These are phyloP conservation scores for Imleria badia DNA, from an alignment of 768 basidiomycete genomes.

Conservation along the genomic window DNA sequence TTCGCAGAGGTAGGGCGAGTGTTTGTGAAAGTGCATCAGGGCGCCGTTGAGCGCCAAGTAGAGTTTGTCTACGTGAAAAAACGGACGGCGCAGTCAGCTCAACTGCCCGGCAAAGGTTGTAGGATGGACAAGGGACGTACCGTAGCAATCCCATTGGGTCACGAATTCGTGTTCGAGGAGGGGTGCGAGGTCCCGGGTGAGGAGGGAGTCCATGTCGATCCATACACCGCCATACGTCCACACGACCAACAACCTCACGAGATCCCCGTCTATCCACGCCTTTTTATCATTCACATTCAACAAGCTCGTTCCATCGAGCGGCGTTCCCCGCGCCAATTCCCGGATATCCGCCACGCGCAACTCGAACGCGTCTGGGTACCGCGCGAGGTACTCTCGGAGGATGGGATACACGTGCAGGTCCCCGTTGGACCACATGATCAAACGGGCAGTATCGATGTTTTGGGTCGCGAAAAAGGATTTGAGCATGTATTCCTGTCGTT, in stretches of 20 bases:
- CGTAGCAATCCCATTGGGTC: conserved; percentile 99
- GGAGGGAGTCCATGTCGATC: conserved; percentile 96
- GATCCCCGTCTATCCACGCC: conserved; percentile 95
- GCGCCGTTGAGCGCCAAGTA: conserved; percentile 88
- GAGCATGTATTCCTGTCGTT: conserved; percentile 87
- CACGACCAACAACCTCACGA: conserved; percentile 82
- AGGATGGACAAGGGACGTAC: conserved; percentile 41
- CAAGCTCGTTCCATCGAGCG: conserved; percentile 63
- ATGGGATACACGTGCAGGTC: conserved; percentile 57
- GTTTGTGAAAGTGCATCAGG: conserved; percentile 86
- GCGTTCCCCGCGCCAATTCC: conserved; percentile 70
- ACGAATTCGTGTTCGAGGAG: conserved; percentile 94
- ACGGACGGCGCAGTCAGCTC: not conserved
- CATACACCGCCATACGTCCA: conserved; percentile 94
- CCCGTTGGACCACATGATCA: conserved; percentile 94
- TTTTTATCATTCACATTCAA: conserved; percentile 66
- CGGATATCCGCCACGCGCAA: conserved; percentile 68
- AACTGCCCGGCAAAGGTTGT: not conserved
- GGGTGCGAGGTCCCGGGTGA: conserved; percentile 85
- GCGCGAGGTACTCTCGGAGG: conserved; percentile 55
- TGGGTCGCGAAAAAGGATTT: conserved; percentile 95
- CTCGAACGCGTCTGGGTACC: conserved; percentile 71
- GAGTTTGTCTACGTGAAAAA: conserved; percentile 55
- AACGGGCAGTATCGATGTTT: conserved; percentile 54
- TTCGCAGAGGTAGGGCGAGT: conserved; percentile 96